Conservation (phyloP, 2,329 filamentous ascomycete genomes). For the Trichoderma sp. region DNA sequence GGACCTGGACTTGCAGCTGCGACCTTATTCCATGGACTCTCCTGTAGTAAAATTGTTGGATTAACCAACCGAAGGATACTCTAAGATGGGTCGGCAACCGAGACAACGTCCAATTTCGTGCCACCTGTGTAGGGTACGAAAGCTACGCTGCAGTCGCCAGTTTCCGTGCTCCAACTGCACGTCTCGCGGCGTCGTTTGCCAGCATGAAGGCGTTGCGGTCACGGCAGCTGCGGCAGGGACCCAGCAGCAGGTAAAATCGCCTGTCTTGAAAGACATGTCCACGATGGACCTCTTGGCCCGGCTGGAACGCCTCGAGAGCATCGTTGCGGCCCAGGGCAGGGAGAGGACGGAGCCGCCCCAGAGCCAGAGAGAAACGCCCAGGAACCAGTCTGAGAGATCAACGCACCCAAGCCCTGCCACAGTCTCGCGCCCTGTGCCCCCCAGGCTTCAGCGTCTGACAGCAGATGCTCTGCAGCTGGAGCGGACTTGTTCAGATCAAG, state of each 20-base stretch:
- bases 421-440: constrained; percentile 31
- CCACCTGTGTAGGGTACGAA: constrained; percentile 40
- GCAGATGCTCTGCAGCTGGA: constrained; percentile 41
- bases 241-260: constrained; percentile 9
- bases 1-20: not conserved
- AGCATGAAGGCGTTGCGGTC: constrained; percentile 27
- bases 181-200: constrained; percentile 39
- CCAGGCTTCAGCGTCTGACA: constrained; percentile 38
- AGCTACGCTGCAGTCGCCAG: constrained; percentile 41
- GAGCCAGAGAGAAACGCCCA: not conserved
- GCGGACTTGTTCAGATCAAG: constrained; percentile 36
- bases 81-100: constrained; percentile 37
- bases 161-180: constrained; percentile 43
- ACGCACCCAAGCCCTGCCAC: not conserved
- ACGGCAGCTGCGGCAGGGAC: constrained; percentile 12
- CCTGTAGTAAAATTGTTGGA: constrained; percentile 4
- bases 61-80: constrained; percentile 8
- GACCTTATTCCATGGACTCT: constrained; percentile 18
- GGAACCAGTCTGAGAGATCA: not conserved
- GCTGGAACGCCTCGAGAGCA: constrained; percentile 30
- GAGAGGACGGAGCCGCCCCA: not conserved
- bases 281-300: constrained; percentile 31
- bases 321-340: constrained; percentile 27
- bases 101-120: constrained; percentile 41
- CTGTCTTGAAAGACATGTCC: constrained; percentile 26